Percentiles rank a stretch among this genome's conserved stretches.
phyloP scores from a whole-genome alignment of 352 stramenopile species.

The Pythium dissotocum region DNA sequence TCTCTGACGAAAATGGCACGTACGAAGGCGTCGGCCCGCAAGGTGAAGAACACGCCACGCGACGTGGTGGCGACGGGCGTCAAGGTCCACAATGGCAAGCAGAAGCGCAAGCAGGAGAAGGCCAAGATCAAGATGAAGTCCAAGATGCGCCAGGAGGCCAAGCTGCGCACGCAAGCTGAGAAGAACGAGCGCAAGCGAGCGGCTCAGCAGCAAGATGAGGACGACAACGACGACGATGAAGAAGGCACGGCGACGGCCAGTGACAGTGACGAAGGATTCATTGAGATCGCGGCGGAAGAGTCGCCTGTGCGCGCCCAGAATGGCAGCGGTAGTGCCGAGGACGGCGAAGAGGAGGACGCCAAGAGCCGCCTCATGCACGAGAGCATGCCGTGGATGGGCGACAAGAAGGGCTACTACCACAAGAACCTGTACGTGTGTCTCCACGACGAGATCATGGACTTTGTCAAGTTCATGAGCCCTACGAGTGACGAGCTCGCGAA shows the following conservation, averaged over 20 bases:
- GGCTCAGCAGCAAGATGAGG: constrained; percentile 18
- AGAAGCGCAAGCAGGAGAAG: constrained; percentile 37
- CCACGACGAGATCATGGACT: constrained; percentile 96
- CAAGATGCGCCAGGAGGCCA: constrained; percentile 50
- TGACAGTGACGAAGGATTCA: constrained; percentile 52
- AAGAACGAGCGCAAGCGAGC: constrained; percentile 47
- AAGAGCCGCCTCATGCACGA: constrained; percentile 41
- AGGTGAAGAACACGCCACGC: constrained; percentile 31
- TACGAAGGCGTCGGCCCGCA: constrained; percentile 40
- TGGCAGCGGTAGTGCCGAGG: constrained; percentile 17
- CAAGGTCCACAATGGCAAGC: constrained; percentile 43
- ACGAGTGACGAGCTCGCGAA: constrained; percentile 69
- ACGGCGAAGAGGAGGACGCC: constrained; percentile 34
- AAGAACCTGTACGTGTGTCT: constrained; percentile 85
- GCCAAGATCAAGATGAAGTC: constrained; percentile 61
- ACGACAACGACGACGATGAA: constrained; percentile 24
- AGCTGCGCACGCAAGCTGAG: constrained; percentile 29
- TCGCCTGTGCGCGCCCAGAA: neutral
- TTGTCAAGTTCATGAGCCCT: constrained; percentile 91
- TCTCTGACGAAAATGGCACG: constrained; percentile 39
- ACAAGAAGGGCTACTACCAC: constrained; percentile 55
- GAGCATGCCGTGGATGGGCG: constrained; percentile 68
- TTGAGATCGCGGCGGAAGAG: constrained; percentile 36
- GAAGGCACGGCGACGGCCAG: constrained; percentile 4
- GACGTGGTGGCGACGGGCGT: constrained; percentile 41